phyloP scores from a whole-genome alignment of 306 rosid species.

The Pachyrhizus erosus region DNA sequence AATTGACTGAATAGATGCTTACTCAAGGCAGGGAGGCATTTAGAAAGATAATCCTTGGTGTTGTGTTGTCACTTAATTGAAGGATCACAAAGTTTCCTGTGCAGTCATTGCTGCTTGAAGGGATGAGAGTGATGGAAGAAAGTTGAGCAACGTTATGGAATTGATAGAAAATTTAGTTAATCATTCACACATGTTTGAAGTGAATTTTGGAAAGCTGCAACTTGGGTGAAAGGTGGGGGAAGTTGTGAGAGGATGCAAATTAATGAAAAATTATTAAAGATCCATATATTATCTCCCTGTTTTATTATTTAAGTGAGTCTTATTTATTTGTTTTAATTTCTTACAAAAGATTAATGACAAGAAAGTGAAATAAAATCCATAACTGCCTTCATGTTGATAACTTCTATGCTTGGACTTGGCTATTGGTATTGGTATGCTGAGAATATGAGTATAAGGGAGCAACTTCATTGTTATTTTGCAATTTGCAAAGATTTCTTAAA shows the following conservation, averaged over 20 bases:
- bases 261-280: not conserved
- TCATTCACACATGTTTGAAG: constrained; percentile 7
- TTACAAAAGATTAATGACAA: constrained; percentile 1
- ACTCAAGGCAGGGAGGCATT: constrained; percentile 22
- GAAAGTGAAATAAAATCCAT: constrained; percentile 5
- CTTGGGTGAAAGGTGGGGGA: not conserved
- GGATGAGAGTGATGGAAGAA: constrained; percentile 19
- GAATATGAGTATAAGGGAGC: not conserved
- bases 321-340: constrained; percentile 3
- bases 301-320: not conserved
- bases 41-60: not conserved
- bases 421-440: constrained; percentile 5
- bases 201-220: not conserved
- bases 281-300: not conserved
- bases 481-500: no score
- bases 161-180: not conserved
- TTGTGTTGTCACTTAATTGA: constrained; percentile 10
- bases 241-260: not conserved
- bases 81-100: not conserved
- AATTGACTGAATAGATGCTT: constrained; percentile 3
- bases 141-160: not conserved
- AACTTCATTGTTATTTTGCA: constrained; percentile 31
- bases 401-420: constrained; percentile 4
- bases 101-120: constrained; percentile 16
- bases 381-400: constrained; percentile 28